Conservation (phyloP, 2,329 filamentous ascomycete species). For the Epichloe baconii region DNA sequence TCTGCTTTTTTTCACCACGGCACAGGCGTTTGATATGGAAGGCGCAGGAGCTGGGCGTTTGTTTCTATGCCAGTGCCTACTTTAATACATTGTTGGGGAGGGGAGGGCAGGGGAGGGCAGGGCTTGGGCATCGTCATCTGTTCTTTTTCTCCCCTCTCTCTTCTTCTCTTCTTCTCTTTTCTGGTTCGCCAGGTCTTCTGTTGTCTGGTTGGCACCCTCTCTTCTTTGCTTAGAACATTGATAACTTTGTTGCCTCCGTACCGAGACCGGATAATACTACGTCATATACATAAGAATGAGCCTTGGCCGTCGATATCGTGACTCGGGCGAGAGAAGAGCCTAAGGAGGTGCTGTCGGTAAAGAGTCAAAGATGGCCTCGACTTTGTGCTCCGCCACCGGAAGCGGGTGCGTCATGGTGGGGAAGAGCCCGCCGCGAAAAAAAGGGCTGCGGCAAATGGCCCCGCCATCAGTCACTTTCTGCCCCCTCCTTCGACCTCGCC, state of each 20-base stretch:
- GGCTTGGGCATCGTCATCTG: background rate
- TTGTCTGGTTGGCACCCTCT: background rate
- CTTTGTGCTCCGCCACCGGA: background rate
- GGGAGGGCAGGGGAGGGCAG: background rate
- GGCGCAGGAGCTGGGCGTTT: background rate
- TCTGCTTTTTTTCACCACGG: background rate
- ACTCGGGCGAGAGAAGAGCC: no score
- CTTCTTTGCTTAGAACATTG: background rate
- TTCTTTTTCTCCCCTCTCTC: background rate
- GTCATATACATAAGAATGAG: background rate
- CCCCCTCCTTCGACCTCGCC: background rate
- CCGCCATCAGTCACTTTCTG: background rate
- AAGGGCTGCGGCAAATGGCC: no score
- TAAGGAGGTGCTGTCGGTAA: no score
- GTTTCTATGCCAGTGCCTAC: background rate
- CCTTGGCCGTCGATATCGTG: background rate
- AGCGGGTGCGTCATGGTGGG: background rate
- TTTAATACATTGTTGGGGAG: background rate
- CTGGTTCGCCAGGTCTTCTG: background rate
- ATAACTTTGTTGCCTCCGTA: background rate
- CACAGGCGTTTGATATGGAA: background rate
- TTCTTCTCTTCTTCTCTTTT: background rate
- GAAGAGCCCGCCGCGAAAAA: background rate
- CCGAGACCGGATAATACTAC: background rate
- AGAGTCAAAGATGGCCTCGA: no score